Evolutionary conservation across 1,139 yeast genomes (phyloP).

Genomic region (Hansenula anomala): DNA sequence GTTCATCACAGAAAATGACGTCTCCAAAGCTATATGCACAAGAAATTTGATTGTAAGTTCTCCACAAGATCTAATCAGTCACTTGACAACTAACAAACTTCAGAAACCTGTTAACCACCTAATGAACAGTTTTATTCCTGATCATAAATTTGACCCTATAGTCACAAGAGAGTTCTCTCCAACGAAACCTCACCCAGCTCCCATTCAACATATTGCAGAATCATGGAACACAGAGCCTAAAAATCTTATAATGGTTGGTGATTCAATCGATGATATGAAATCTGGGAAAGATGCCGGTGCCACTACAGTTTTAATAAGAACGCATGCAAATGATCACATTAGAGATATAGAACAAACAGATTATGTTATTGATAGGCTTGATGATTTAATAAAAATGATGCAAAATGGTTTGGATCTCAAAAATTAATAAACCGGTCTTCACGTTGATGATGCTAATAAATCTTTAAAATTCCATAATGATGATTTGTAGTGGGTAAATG

Average conservation of each 20-base stretch:
- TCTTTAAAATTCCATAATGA: background rate
- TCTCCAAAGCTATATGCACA: conserved; percentile 54
- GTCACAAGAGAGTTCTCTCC: conserved; percentile 59
- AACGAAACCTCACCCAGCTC: conserved; percentile 61
- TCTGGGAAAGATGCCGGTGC: conserved; percentile 59
- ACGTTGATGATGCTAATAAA: background rate
- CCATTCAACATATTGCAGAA: conserved; percentile 47
- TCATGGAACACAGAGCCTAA: conserved; percentile 39
- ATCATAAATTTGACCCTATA: conserved; percentile 42
- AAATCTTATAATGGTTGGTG: conserved; percentile 63
- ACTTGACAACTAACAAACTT: background rate
- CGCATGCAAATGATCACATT: conserved; percentile 40
- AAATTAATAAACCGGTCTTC: too few species aligned
- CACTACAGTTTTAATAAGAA: conserved; percentile 44
- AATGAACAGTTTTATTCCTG: conserved; percentile 36
- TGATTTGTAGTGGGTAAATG: conserved; percentile 11
- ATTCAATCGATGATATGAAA: conserved; percentile 58
- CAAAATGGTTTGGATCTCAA: conserved; percentile 27
- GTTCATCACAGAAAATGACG: conserved; percentile 11
- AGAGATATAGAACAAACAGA: conserved; percentile 36
- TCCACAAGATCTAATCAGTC: conserved; percentile 3
- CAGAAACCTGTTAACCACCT: conserved; percentile 46
- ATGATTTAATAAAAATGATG: conserved; percentile 36
- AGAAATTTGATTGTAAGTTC: conserved; percentile 40
- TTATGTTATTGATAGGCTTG: conserved; percentile 33